phyloP scores from a whole-genome alignment of 108 stramenopile genomes.

The Skeletonema tropicum region DNA sequence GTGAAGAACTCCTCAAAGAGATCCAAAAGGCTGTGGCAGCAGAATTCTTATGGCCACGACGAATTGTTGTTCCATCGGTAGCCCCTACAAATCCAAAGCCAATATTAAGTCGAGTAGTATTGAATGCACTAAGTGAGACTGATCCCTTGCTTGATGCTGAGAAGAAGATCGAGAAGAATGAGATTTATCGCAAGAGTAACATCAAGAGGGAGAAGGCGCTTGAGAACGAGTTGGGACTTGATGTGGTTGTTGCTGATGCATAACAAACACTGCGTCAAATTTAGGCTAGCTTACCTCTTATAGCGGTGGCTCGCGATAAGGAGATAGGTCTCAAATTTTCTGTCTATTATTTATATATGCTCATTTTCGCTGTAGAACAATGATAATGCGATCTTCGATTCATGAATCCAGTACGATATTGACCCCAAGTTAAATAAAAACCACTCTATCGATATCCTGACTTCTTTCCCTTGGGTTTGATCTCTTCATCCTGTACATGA shows the following conservation, averaged over 20 bases:
- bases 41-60: slow-evolving; percentile 42
- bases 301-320: too few species aligned
- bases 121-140: slow-evolving; percentile 12
- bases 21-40: slow-evolving; percentile 31
- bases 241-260: slow-evolving; percentile 7
- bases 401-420: background rate
- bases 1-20: slow-evolving; percentile 22
- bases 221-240: slow-evolving; percentile 4
- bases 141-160: slow-evolving; percentile 15
- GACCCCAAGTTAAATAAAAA: background rate
- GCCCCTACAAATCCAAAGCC: slow-evolving; percentile 8
- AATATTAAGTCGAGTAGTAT: slow-evolving; percentile 1
- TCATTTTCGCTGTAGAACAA: background rate
- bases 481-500: slow-evolving; percentile 82
- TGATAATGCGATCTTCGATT: background rate
- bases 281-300: too few species aligned
- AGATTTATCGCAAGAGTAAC: slow-evolving; percentile 3
- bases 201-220: slow-evolving; percentile 5
- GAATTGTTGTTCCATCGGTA: slow-evolving; percentile 29
- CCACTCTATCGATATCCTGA: slow-evolving; percentile 19
- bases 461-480: slow-evolving; percentile 86
- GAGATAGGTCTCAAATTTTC: too few species aligned
- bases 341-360: background rate
- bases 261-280: background rate
- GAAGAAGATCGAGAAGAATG: slow-evolving; percentile 5